Base-by-base conservation (phyloP, 1,284 basidiomycete genomes). In the Stygiomarasmius scandens region DNA sequence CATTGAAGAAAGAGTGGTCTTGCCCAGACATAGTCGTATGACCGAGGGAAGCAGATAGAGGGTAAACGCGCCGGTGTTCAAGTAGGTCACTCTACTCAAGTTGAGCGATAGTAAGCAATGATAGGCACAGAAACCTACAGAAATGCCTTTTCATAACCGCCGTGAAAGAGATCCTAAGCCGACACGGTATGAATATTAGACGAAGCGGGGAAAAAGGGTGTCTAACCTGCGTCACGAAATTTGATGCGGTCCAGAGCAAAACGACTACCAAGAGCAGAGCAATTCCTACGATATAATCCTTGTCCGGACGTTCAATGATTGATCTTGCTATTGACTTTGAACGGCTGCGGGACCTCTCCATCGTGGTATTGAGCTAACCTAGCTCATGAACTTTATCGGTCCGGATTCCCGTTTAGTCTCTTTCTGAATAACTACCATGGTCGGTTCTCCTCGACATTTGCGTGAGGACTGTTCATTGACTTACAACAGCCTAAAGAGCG, bases 11-110 rank as follows among this genome's bases (percentile, higher is more conserved):
- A 54, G n/a, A 38, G 2, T 24, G 38, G 36, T 46, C 12, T 48
- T 54, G 43, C 86, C 65, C 48, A 79, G 66, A 66, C 81, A 86
- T 0, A 94, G 93, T 9, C 98, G 66, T 24, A 99, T 85, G 74
- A 98, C 19, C 96, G 66, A n/a, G 87, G 77, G 71, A 98, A 99
- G 9, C 91, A 59, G 46, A 41, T 98, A 98, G 14, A 97, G 66
- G 9, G 88, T 77, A 69, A 98, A 98, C 3, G 92, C 82, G 56
- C 93, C 89, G 0, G 95, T 96, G 71, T 89, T 93, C 66, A 94
- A 75, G 66, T 95, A 97, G 2, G 95, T 97, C 47, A 94, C 81
- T 51, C 90, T 92, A 63, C 36, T 9, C 51, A 34, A 32, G n/a
- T n/a, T n/a, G n/a, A n/a, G n/a, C n/a, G 61, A 38, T 49, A 48